Evolutionary conservation across 1,284 basidiomycete genomes (phyloP), one percentile per base, ranked within the genome.

Genomic region (Tilletia caries): DNA sequence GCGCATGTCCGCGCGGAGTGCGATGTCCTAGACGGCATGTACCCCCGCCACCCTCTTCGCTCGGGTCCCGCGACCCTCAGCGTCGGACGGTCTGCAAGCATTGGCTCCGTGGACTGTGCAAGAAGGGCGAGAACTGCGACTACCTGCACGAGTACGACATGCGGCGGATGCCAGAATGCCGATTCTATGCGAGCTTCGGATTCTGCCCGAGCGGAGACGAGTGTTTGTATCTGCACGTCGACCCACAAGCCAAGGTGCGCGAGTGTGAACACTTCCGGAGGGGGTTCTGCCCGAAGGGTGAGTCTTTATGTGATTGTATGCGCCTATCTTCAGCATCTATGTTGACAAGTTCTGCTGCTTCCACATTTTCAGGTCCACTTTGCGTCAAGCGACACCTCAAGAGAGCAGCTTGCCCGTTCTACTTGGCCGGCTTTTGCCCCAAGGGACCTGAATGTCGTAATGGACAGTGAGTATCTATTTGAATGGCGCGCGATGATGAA

Each of bases 121-220:
- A 98, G 86, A 98, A 98, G 84, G 95, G 94, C 69, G 92, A 96
- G 82, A 90, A 91, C 54, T 99, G 96, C 86, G 96, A 98, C 86
- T 98, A 98, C 85, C 87, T 98, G 82, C 96, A 99, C 85, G 96
- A 98, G 86, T 98, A 97, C 86, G 97, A 98, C 83, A 87, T 98
- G 71, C 87, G 95, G 75, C 91, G 93, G 70, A 98, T 98, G 93
- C 96, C 96, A n/a, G 93, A 97, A 83, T 98, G 96, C 83, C 93
- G 95, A 88, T 98, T 95, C 93, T 98, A 90, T 83, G 93, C 93
- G 70, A 96, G 96, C 84, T 95, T 94, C 82, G 96, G 96, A 3
- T 98, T 95, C 85, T 98, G 96, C 85, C 37, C 44, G 27, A 66
- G 48, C 25, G 65, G 65, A 0, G 32, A 41, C 33, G 96, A 98